These are phyloP conservation scores for Magnolia kwangsiensis DNA, from an alignment of 164 flowering plant species.

Conservation along the genomic window DNA sequence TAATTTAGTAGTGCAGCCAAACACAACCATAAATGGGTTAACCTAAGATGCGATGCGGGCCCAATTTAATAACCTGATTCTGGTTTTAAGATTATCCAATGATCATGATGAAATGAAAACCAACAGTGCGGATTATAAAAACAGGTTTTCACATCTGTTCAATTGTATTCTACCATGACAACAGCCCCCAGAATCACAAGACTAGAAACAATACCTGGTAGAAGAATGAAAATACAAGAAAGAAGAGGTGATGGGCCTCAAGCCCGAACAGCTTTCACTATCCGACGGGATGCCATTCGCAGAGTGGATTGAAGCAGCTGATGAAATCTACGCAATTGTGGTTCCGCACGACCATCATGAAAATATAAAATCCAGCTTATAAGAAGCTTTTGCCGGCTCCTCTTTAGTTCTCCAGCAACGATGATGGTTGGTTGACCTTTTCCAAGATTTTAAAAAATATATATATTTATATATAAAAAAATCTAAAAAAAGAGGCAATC, in stretches of 20 bases:
- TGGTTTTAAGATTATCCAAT: neutral
- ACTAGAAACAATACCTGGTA: slow-evolving; percentile 4
- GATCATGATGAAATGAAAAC: neutral
- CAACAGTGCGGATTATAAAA: too few relatives aligned
- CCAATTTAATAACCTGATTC: neutral
- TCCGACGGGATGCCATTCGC: slow-evolving; percentile 82
- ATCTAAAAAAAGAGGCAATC: neutral
- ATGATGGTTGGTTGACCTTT: slow-evolving; percentile 21
- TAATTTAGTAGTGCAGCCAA: neutral
- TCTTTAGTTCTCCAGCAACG: slow-evolving; percentile 2
- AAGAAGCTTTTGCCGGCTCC: slow-evolving; percentile 7
- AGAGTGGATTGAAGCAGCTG: slow-evolving; percentile 46
- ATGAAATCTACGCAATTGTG: slow-evolving; percentile 27
- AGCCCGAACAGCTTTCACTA: slow-evolving; percentile 35
- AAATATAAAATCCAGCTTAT: slow-evolving; percentile 30
- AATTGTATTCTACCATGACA: neutral
- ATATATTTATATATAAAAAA: too few relatives aligned
- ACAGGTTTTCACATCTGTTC: neutral
- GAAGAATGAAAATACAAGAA: neutral
- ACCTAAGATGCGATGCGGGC: neutral
- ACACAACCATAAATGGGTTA: too few relatives aligned
- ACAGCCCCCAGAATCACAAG: neutral
- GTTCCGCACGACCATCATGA: slow-evolving; percentile 48
- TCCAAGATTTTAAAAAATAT: neutral
- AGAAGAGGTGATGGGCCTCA: slow-evolving; percentile 20